Evolutionary conservation across 2,329 filamentous ascomycete genomes (phyloP), one percentile per base, ranked within the genome.

Genomic region (Calonectria crousiana): DNA sequence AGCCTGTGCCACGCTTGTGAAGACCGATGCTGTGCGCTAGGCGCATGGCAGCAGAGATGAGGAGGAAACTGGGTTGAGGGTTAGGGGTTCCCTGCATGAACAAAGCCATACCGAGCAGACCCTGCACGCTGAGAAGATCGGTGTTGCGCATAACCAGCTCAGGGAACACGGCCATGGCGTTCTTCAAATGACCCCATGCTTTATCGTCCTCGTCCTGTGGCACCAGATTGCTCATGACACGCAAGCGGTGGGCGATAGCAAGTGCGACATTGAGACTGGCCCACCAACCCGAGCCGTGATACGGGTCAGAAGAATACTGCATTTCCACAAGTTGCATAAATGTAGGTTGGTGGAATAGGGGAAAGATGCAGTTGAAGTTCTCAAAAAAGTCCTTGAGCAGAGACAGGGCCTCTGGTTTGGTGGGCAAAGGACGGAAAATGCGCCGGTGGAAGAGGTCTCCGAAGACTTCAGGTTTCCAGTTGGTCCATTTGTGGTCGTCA

Each of bases 341-440:
- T 0, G 97, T 98, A 1, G 96, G 96, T 84, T 98, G 96, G 84
- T 99, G 97, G 82, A 98, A 99, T 5, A 99, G 89, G 8, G 97
- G 97, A 82, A 98, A 98, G 91, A 98, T 96, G 91, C 95, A 97
- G 87, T 99, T 99, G 89, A 99, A 98, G 85, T 98, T 98, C 81
- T 98, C 95, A 78, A 99, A 99, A 82, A 94, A 99, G 84, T 99
- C 97, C 84, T 94, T 95, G 74, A 98, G 91, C 47, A 98, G 87
- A 1, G 95, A 97, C 75, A 97, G 84, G 0, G 95, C 95, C 85
- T 98, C 96, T n/a, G 92, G 89, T 84, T 97, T 97, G 0, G 94
- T 89, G 3, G 97, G 97, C 38, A 98, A 85, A 20, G 92, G 93
- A 74, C 94, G 93, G 88, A 96, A 98, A 34, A 98, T 90, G 20